These are phyloP conservation scores for Aspergillus bertholletiae DNA, from an alignment of 495 filamentous ascomycete genomes.

Conservation along the genomic window DNA sequence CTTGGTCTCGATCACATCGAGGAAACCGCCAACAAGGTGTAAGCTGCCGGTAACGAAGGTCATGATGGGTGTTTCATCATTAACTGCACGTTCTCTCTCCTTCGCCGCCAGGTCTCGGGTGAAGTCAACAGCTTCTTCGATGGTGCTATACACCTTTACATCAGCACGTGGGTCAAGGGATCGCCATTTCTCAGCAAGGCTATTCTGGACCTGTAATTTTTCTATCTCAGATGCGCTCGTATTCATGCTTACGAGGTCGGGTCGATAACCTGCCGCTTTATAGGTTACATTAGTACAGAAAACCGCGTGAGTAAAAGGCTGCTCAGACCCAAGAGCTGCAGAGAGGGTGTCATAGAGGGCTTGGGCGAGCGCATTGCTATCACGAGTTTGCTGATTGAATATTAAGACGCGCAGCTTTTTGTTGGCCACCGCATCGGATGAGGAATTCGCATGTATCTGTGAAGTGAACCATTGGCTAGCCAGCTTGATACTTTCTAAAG, in stretches of 20 bases:
- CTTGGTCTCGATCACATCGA: slow-evolving; percentile 72
- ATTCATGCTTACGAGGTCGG: slow-evolving; percentile 76
- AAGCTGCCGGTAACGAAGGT: slow-evolving; percentile 77
- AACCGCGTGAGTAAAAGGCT: slow-evolving; percentile 72
- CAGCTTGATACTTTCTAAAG: slow-evolving; percentile 77
- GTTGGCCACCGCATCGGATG: slow-evolving; percentile 33
- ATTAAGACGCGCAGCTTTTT: slow-evolving; percentile 64
- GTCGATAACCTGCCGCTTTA: slow-evolving; percentile 61
- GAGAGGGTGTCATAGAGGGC: slow-evolving; percentile 66
- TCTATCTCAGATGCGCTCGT: slow-evolving; percentile 63
- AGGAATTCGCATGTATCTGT: slow-evolving; percentile 46
- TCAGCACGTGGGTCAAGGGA: slow-evolving; percentile 57
- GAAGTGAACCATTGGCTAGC: slow-evolving; percentile 78
- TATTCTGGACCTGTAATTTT: slow-evolving; percentile 67
- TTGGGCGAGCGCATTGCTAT: slow-evolving; percentile 61
- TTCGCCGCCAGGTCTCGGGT: slow-evolving; percentile 52
- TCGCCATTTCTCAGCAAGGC: slow-evolving; percentile 70
- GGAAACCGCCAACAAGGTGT: slow-evolving; percentile 78
- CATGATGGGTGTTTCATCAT: slow-evolving; percentile 42
- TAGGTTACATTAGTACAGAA: slow-evolving; percentile 91
- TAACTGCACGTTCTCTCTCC: slow-evolving; percentile 24
- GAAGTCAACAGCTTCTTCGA: slow-evolving; percentile 79
- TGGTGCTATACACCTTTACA: slow-evolving; percentile 66
- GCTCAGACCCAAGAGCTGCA: slow-evolving; percentile 46
- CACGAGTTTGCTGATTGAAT: slow-evolving; percentile 93